Conservation (phyloP, 2,329 filamentous ascomycete species). For the Aureobasidium sp. region DNA sequence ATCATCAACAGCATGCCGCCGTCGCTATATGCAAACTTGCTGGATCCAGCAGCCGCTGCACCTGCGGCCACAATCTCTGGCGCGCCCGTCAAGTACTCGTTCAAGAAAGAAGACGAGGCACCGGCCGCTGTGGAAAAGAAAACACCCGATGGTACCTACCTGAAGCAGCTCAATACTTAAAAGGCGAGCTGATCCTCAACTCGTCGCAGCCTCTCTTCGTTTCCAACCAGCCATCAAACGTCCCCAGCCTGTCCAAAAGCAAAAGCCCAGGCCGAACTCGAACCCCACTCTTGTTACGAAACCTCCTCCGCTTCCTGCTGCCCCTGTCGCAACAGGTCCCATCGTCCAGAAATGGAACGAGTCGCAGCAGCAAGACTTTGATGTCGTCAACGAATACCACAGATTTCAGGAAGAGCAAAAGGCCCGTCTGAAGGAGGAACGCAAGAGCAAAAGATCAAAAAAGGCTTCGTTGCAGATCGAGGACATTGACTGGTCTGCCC, state of each 20-base stretch:
- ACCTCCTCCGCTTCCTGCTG: conserved; percentile 21
- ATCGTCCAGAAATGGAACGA: conserved; percentile 38
- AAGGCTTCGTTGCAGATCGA: conserved; percentile 26
- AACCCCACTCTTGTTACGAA: conserved; percentile 22
- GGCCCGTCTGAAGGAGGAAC: conserved; percentile 65
- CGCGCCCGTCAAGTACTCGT: conserved; percentile 68
- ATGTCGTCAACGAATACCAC: conserved; percentile 46
- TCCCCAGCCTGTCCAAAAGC: conserved; percentile 58
- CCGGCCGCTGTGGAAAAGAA: conserved; percentile 50
- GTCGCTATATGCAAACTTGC: conserved; percentile 78
- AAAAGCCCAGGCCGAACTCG: conserved; percentile 51
- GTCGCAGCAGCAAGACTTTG: conserved; percentile 58
- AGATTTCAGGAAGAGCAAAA: conserved; percentile 16
- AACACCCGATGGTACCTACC: conserved; percentile 57
- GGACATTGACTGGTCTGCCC: conserved; percentile 69
- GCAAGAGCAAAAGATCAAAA: conserved; percentile 55
- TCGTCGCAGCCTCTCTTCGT: conserved; percentile 54
- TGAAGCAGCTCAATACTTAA: conserved; percentile 28
- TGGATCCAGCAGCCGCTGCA: conserved; percentile 44
- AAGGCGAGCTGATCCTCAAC: conserved; percentile 42
- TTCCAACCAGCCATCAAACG: conserved; percentile 76
- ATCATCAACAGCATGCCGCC: not conserved
- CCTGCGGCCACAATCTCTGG: conserved; percentile 63
- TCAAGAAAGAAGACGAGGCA: conserved; percentile 50
- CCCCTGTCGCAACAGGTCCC: conserved; percentile 26